Base-by-base conservation (phyloP, 2,329 filamentous ascomycete species). In the Aspergillus thermomutatus region DNA sequence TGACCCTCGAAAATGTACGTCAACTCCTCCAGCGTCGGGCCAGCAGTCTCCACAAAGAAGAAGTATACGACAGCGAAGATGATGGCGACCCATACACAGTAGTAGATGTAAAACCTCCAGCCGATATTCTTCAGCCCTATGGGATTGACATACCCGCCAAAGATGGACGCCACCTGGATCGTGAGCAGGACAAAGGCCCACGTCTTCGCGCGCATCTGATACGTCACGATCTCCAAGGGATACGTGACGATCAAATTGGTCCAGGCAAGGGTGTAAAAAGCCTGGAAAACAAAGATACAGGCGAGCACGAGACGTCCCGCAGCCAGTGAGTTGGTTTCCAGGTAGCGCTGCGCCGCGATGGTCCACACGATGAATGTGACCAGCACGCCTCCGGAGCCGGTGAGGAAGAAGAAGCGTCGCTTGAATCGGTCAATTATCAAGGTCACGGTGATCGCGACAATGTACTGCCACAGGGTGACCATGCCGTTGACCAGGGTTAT, bases 341-440 rank as follows among this genome's bases (percentile, higher is more conserved):
- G 55, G 49, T 71, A 68, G 45, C 77, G 80, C 27, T 85, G 83
- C 63, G 79, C 75, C 40, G 68, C 75, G 8, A 73, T 84, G 1
- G 69, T 85, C 47, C 77, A 81, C 48, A 79, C 81, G 1, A 76
- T 83, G 46, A 75, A 76, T 31, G 64, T 75, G 50, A 63, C 68
- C n/a, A 68, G 65, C 25, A 66, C 68, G 9, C 62, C 70, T 11
- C 68, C 69, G 5, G 75, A 77, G 43, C 77, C 76, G 7, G 72
- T 71, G 45, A 73, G 70, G 47, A 84, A 73, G 51, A 67, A 64
- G 52, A 77, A 77, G 58, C 74, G 80, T 8, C 65, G 65, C 11
- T 55, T 54, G 60, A 66, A 64, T 3, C 63, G 66, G 57, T 77
- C 67, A 9, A 78, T 70, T 1, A 76, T 50, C n/a, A 69, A 56